These are phyloP conservation scores for Metrosideros polymorpha DNA, from an alignment of 441 rosid genomes.

Conservation along the genomic window DNA sequence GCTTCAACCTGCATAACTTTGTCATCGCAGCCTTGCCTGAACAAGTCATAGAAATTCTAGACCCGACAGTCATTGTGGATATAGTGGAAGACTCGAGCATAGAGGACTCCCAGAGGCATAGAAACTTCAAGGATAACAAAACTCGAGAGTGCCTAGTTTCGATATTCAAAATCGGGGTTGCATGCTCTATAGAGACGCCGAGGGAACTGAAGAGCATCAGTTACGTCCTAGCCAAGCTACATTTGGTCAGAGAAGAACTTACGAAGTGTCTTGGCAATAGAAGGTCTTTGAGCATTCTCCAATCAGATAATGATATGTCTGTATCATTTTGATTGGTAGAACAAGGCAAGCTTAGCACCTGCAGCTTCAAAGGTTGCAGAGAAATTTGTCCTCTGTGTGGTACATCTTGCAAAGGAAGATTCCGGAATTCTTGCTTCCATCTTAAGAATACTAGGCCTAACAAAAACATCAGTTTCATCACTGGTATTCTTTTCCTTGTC, in stretches of 20 bases:
- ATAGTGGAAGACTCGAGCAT: not conserved
- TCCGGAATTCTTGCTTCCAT: not conserved
- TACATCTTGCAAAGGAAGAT: not conserved
- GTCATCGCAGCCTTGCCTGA: not conserved
- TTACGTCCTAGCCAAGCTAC: not conserved
- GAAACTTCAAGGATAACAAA: not conserved
- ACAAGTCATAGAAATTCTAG: not conserved
- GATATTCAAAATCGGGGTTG: conserved; percentile 11
- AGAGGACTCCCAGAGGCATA: not conserved
- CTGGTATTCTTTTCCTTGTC: too few relatives aligned
- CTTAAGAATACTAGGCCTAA: too few relatives aligned
- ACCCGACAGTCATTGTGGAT: not conserved
- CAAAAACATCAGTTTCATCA: too few relatives aligned
- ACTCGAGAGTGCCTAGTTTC: not conserved
- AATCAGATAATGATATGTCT: too few relatives aligned
- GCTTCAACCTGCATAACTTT: not conserved
- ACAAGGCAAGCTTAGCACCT: not conserved
- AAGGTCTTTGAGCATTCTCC: too few relatives aligned
- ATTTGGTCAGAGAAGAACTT: too few relatives aligned
- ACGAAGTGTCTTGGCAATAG: too few relatives aligned
- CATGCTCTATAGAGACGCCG: conserved; percentile 11
- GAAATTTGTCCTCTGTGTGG: not conserved
- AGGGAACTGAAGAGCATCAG: conserved; percentile 12
- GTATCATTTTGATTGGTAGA: too few relatives aligned
- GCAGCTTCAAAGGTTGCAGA: not conserved